Base-by-base conservation (phyloP, 2,329 filamentous ascomycete species). In the Mycosphaerella sp. region DNA sequence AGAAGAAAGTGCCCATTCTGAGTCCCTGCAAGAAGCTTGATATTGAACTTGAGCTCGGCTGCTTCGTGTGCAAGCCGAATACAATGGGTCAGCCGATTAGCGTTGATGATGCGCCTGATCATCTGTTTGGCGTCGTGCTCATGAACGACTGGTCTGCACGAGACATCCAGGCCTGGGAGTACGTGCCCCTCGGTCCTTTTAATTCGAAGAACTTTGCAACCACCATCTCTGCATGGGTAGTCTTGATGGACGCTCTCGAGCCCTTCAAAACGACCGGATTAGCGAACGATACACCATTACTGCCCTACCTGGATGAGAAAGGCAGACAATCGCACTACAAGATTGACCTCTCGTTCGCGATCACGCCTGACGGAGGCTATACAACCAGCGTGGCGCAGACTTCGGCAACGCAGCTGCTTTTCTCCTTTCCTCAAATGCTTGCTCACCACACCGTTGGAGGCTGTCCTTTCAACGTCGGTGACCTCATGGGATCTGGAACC, bases 81-180 rank as follows among this genome's bases (percentile, higher is more conserved):
- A 69, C 76, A 1, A 75, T 89, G 64, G 87, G 87, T 6, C 73
- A 79, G 51, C 78, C 82, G 0, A 77, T 93, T 17, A 70, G 75
- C 0, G 79, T 91, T 21, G 72, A 74, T 2, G 73, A 84, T 43
- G 88, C 88, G 0, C 82, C 84, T 50, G 79, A 87, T 14, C 78
- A 83, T 63, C 77, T 95, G 29, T 93, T 93, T 65, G 89, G 89
- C 11, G 77, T 89, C 26, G 88, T 93, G 0, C 72, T 95, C 54
- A 80, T 95, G 77, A 95, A 95, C 63, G 89, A 95, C 70, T 95
- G 89, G 89, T 89, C 84, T 51, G 88, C 88, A 4, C 76, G 88
- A 59, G 88, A 93, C 63, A 84, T 93, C 47, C 89, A 95, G 67
- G 80, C 80, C 0, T 93, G 87, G 87, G 89, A 95, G 70, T 91